A percentile compares a stretch with the other conserved stretches of the same genome.
Conservation (phyloP, 2,329 filamentous ascomycete species). For the Claviceps cyperi region DNA sequence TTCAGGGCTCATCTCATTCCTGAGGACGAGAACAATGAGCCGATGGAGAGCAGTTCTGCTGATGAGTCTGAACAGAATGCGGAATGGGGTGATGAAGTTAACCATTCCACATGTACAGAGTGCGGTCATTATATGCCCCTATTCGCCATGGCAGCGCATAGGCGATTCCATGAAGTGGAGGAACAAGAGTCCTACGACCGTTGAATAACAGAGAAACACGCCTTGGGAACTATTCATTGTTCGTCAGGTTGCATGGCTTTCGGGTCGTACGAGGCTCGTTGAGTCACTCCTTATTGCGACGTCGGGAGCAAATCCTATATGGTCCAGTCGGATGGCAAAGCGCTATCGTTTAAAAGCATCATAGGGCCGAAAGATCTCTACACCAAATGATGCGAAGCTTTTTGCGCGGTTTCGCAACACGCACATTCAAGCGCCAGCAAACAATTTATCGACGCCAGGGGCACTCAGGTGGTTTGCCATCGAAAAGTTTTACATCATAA, state of each 20-base stretch:
- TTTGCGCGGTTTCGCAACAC: not conserved
- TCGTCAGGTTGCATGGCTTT: not conserved
- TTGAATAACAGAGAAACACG: too few species aligned
- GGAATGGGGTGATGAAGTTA: constrained; percentile 18
- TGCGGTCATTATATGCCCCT: constrained; percentile 40
- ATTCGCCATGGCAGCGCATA: constrained; percentile 45
- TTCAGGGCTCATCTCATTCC: constrained; percentile 39
- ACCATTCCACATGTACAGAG: constrained; percentile 22
- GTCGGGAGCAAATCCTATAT: not conserved
- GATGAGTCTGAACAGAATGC: constrained; percentile 10
- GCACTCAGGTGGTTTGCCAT: not conserved
- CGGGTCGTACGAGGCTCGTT: not conserved
- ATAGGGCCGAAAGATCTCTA: not conserved
- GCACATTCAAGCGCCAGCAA: not conserved
- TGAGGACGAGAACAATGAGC: constrained; percentile 9
- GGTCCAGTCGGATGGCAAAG: not conserved
- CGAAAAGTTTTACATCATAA: not conserved
- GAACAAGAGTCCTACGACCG: constrained; percentile 1
- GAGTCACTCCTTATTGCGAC: not conserved
- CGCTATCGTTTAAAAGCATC: not conserved
- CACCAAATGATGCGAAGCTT: not conserved
- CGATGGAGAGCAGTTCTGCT: constrained; percentile 13
- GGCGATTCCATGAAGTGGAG: constrained; percentile 21
- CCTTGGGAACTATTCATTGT: not conserved
- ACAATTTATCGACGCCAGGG: not conserved